Conservation (phyloP, 164 flowering plant genomes). For the Platanus orientalis region DNA sequence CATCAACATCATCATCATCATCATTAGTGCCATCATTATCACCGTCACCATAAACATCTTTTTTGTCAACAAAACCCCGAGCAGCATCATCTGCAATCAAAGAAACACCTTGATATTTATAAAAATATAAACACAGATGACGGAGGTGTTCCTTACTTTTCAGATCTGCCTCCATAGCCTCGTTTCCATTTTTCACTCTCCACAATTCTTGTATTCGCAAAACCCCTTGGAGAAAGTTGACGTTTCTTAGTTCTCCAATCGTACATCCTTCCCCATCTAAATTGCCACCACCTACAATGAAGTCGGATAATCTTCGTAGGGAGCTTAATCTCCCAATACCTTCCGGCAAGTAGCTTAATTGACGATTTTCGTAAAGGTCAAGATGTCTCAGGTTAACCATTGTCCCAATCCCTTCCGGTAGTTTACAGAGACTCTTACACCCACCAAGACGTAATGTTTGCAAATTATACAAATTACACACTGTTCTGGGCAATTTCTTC, state of each 20-base stretch:
- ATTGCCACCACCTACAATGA: no score
- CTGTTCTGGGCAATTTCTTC: neutral
- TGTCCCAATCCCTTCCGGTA: neutral
- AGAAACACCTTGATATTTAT: no score
- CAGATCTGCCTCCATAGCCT: neutral
- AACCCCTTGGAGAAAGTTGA: neutral
- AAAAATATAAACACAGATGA: no score
- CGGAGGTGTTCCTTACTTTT: neutral
- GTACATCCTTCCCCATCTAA: no score
- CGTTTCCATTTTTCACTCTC: neutral
- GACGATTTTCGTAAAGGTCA: neutral
- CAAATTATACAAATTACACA: slow-evolving; percentile 1
- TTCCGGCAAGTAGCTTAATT: neutral
- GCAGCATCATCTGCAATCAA: no score
- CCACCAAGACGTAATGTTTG: slow-evolving; percentile 8
- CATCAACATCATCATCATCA: neutral
- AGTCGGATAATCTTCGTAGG: no score
- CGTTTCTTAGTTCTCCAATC: no score
- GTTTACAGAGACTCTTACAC: neutral
- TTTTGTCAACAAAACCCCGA: no score
- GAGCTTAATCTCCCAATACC: neutral
- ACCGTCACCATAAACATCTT: no score
- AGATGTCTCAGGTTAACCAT: neutral
- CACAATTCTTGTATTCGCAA: neutral
- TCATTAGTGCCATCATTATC: neutral